phyloP scores from a whole-genome alignment of 345 rosid genomes.

The Chamaenerion angustifolium region DNA sequence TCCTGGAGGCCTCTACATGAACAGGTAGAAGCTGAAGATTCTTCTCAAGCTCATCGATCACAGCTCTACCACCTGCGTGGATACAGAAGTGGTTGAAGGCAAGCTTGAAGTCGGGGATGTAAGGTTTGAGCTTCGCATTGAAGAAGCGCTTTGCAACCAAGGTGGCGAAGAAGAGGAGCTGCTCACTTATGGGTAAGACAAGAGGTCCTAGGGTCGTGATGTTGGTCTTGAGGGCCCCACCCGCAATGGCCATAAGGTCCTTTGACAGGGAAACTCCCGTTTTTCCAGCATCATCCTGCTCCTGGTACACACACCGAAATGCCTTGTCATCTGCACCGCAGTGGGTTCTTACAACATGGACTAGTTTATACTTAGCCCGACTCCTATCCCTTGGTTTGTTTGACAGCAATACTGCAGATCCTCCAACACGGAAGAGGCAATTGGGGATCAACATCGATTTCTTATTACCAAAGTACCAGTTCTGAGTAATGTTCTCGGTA shows the following conservation, averaged over 20 bases:
- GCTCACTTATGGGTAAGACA: constrained; percentile 86
- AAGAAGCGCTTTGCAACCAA: constrained; percentile 49
- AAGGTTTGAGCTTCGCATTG: constrained; percentile 56
- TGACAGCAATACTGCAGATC: constrained; percentile 58
- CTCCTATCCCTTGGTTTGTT: constrained; percentile 40
- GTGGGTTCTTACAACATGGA: constrained; percentile 84
- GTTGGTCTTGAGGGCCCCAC: constrained; percentile 70
- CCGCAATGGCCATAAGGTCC: constrained; percentile 86
- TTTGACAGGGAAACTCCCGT: constrained; percentile 81
- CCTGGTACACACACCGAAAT: constrained; percentile 73
- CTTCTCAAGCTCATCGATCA: constrained; percentile 94
- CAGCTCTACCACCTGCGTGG: constrained; percentile 51
- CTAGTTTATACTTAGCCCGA: constrained; percentile 67
- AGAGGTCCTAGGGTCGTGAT: constrained; percentile 85
- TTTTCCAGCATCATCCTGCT: constrained; percentile 65
- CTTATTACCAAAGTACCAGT: constrained; percentile 88
- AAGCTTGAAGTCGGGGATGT: constrained; percentile 88
- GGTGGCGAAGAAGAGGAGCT: constrained; percentile 63
- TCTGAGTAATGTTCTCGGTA: constrained; percentile 84
- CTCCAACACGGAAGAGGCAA: constrained; percentile 79
- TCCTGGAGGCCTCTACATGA: constrained; percentile 75
- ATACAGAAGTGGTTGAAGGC: constrained; percentile 86
- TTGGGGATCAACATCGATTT: constrained; percentile 86
- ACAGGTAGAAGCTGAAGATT: constrained; percentile 57
- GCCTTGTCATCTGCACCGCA: constrained; percentile 84